Evolutionary conservation across 2,329 filamentous ascomycete species (phyloP), one percentile per base, ranked within the genome.

Genomic region (Phoma sp.): DNA sequence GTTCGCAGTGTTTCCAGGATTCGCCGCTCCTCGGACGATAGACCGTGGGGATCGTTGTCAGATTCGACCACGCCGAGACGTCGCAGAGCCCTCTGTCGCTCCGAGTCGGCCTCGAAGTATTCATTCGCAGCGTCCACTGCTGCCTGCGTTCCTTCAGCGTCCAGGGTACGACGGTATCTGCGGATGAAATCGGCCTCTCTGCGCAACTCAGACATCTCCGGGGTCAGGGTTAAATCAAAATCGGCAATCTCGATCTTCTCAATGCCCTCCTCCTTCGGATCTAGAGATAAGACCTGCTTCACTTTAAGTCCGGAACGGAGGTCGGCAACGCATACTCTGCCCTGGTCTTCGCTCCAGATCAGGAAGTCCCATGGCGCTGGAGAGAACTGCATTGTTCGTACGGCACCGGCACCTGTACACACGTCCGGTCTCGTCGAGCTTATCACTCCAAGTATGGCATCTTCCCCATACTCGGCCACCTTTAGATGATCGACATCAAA

Each of bases 291-390:
- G 26, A 89, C 82, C 69, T 95, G 91, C 38, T 87, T 85, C 45
- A 85, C 81, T 39, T 83, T 79, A 57, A 91, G 87, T 18, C 87
- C 84, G 62, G 80, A 84, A 25, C 90, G 83, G 42, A 91, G 77
- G 73, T 95, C 91, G 5, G 88, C 88, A 32, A 93, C 80, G 30
- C 89, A 91, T 14, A 93, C 81, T 50, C 87, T 82, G 3, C 88
- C 90, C 59, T 90, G 88, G 66, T 96, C 91, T 74, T 99, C 95
- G 7, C 92, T 91, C 93, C 95, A 98, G 6, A 96, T 90, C 33
- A 99, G 79, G 15, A 99, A 84, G 70, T 97, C 93, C 80, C 89
- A 93, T 0, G 93, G 91, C 1, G 90, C 90, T 0, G 93, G 93
- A 4, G 91, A 92, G 71, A 99, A 99, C 1, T 89, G 84, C 90